Base-by-base conservation (phyloP, 768 basidiomycete species). In the Arthromyces matolae region DNA sequence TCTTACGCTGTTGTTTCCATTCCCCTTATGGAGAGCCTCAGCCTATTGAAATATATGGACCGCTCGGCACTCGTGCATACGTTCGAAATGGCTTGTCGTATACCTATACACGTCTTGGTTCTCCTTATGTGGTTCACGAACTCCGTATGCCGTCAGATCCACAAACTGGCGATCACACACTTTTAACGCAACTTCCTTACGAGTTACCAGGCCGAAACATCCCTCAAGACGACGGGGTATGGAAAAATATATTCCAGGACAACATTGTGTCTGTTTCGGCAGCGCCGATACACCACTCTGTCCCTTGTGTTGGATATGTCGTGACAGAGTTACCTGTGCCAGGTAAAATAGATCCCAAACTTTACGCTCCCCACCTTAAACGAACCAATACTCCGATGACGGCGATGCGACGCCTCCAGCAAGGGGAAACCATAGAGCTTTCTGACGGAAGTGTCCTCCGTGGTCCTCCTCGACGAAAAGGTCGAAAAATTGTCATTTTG, bases 11-110 rank as follows among this genome's bases (percentile, higher is more conserved):
- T n/a, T n/a, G n/a, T n/a, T n/a, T n/a, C n/a, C n/a, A n/a, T n/a
- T 24, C 36, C 42, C 9, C 37, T 51, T 31, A 50, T 35, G 23
- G n/a, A 37, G 12, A 14, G 19, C 28, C 27, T 13, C 53, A 89
- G 87, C 76, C 77, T 14, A 53, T 93, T 3, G 87, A 93, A 62
- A 89, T 94, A 42, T 94, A 92, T 55, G 92, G 92, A 5, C 92
- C 89, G 9, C 65, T 82, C 6, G 91, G 92, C 16, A 89, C 88
- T 1, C 83, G 92, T 19, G 81, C 85, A 20, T 92, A 89, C 60
- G 70, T 93, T 50, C 84, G 91, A 35, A 75, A 69, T 38, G 78
- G 80, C 24, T 73, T 93, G 41, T 62, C 65, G 19, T 83, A 83
- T 58, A 88, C 90, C 1, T 73, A 89, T 57, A 84, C 86, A 7